Evolutionary conservation across 2,329 filamentous ascomycete genomes (phyloP).

Genomic region (Zalaria sp.): DNA sequence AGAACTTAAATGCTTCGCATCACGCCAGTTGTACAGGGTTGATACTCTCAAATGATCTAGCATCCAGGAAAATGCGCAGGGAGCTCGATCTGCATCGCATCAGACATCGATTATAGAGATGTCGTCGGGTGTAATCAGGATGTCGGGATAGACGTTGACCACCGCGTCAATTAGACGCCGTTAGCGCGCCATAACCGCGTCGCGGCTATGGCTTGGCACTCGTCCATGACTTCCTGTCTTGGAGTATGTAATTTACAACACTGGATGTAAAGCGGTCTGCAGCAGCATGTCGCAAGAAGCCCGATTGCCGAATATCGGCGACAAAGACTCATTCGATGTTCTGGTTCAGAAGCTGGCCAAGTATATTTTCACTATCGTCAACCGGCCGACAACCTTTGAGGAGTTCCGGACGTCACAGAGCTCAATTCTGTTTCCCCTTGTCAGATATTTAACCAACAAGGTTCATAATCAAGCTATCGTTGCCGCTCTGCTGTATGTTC

Average conservation of each 20-base stretch:
- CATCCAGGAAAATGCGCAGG: too few relatives aligned
- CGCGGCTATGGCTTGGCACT: not conserved
- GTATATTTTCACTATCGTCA: slow-evolving; percentile 39
- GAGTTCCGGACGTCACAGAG: slow-evolving; percentile 55
- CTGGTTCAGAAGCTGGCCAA: slow-evolving; percentile 53
- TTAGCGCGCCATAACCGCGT: not conserved
- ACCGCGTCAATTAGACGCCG: not conserved
- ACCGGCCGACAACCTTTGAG: slow-evolving; percentile 56
- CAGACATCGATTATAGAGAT: too few relatives aligned
- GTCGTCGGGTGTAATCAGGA: too few relatives aligned
- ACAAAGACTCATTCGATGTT: slow-evolving; percentile 46
- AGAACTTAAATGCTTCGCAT: too few relatives aligned
- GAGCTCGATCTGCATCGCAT: too few relatives aligned
- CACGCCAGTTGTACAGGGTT: too few relatives aligned
- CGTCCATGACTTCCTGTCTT: not conserved
- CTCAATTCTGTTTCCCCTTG: slow-evolving; percentile 41
- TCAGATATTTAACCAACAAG: slow-evolving; percentile 47
- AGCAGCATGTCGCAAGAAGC: not conserved
- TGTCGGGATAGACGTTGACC: not conserved
- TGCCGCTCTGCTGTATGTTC: slow-evolving; percentile 51
- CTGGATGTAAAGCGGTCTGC: not conserved
- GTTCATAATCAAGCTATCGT: slow-evolving; percentile 58
- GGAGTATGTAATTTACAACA: not conserved
- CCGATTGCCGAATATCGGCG: slow-evolving; percentile 30
- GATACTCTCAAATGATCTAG: too few relatives aligned